Evolutionary conservation across 1,284 basidiomycete species (phyloP).

Genomic region (Puccinia novopanici): DNA sequence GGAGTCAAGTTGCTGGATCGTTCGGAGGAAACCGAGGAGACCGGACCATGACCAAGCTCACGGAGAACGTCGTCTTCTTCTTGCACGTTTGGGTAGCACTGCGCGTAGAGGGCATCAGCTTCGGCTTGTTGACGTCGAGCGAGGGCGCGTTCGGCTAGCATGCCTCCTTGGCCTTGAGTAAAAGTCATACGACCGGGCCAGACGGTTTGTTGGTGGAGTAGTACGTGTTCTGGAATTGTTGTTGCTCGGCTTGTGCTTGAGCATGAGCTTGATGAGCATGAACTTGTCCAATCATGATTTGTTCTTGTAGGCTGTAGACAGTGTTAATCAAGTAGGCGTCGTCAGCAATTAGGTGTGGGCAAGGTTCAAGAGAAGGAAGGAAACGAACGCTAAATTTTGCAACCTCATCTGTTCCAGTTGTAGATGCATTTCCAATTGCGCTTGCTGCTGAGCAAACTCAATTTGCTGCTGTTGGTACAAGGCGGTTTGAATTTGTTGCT

Average conservation of each 20-base stretch:
- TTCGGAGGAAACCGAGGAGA: conserved; percentile 17
- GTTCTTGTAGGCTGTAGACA: conserved; percentile 32
- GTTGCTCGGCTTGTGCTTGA: conserved; percentile 46
- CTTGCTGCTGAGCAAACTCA: conserved; percentile 50
- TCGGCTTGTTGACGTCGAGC: conserved; percentile 44
- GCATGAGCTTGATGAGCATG: conserved; percentile 49
- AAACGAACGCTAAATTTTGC: conserved; percentile 47
- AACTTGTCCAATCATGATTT: conserved; percentile 49
- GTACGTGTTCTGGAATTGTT: conserved; percentile 26
- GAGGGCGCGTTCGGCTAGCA: conserved; percentile 34
- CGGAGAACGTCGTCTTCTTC: conserved; percentile 42
- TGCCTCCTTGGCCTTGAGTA: conserved; percentile 26
- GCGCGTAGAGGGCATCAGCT: conserved; percentile 31
- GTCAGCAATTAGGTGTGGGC: neutral
- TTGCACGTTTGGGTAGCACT: conserved; percentile 40
- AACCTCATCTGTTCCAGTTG: conserved; percentile 50
- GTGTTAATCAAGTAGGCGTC: neutral
- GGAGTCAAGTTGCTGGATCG: conserved; percentile 21
- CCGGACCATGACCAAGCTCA: neutral
- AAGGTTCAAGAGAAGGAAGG: neutral
- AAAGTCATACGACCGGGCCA: conserved; percentile 33
- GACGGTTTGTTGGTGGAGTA: conserved; percentile 21
- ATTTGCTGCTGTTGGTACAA: conserved; percentile 50
- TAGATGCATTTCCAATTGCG: conserved; percentile 50
- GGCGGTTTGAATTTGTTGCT: conserved; percentile 50